phyloP scores from a whole-genome alignment of 2,329 filamentous ascomycete genomes.

The Torrubiellomyces zombiae region DNA sequence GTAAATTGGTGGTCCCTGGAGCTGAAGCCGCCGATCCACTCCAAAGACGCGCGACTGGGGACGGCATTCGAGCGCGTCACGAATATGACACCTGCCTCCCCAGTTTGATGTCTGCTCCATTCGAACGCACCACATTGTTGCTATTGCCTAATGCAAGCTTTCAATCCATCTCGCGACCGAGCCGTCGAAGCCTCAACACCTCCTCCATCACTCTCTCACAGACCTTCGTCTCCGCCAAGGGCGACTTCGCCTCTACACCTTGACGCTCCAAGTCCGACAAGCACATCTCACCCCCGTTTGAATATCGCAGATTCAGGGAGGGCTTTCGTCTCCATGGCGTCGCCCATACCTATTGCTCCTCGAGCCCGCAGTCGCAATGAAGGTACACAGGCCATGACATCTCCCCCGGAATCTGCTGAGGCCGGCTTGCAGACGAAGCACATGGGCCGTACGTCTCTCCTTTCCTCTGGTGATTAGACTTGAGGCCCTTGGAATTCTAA shows the following conservation, averaged over 20 bases:
- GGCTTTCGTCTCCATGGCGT: constrained; percentile 18
- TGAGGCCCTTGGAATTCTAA: too few relatives aligned
- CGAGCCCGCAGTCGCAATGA: constrained; percentile 4
- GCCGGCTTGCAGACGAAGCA: constrained; percentile 39
- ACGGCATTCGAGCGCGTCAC: constrained; percentile 18
- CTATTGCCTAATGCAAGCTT: too few relatives aligned
- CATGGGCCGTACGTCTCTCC: constrained; percentile 47
- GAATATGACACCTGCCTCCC: constrained; percentile 21
- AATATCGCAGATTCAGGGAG: constrained; percentile 1
- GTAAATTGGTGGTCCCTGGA: constrained; percentile 2
- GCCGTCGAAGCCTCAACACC: too few relatives aligned
- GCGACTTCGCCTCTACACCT: too few relatives aligned
- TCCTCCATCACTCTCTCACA: too few relatives aligned
- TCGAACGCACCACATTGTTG: too few relatives aligned
- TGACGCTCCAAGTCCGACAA: constrained; percentile 7
- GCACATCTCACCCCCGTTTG: too few relatives aligned
- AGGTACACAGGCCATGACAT: constrained; percentile 12
- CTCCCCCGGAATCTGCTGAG: constrained; percentile 19
- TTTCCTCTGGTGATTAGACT: too few relatives aligned
- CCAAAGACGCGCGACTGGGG: constrained; percentile 14
- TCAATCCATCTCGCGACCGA: too few relatives aligned
- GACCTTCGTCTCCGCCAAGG: too few relatives aligned
- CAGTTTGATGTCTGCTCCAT: constrained; percentile 17
- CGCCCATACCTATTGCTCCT: constrained; percentile 17
- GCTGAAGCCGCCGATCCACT: constrained; percentile 5